These are phyloP conservation scores for Cubamyces lactineus DNA, from an alignment of 768 basidiomycete species.

Conservation along the genomic window DNA sequence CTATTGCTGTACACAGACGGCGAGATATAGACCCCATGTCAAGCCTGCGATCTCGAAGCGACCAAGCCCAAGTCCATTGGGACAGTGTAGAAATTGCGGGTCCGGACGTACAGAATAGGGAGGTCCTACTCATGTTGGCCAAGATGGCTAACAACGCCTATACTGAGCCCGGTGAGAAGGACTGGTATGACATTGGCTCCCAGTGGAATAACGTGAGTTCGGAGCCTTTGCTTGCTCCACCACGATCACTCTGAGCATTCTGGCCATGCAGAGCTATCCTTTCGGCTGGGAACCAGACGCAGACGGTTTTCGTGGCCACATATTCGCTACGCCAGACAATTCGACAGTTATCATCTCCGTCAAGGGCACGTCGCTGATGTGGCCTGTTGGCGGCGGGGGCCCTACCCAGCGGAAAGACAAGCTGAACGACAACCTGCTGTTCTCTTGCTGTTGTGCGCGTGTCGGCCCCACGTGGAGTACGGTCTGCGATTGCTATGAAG, in stretches of 20 bases:
- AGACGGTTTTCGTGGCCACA: slow-evolving; percentile 91
- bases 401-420: slow-evolving; percentile 90
- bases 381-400: slow-evolving; percentile 72
- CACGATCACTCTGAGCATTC: too few species aligned
- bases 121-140: slow-evolving; percentile 75
- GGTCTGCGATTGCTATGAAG: slow-evolving; percentile 86
- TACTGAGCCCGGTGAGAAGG: slow-evolving; percentile 45
- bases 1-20: slow-evolving; percentile 49
- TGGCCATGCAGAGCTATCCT: slow-evolving; percentile 54
- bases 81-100: slow-evolving; percentile 60
- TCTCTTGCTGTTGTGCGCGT: slow-evolving; percentile 94
- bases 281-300: slow-evolving; percentile 90
- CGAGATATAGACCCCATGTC: slow-evolving; percentile 43
- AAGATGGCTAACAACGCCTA: slow-evolving; percentile 94
- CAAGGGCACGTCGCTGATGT: slow-evolving; percentile 88
- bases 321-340: slow-evolving; percentile 85
- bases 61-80: slow-evolving; percentile 56
- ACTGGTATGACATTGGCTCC: slow-evolving; percentile 73
- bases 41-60: slow-evolving; percentile 40
- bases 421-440: slow-evolving; percentile 92
- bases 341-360: slow-evolving; percentile 85
- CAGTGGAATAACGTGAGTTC: slow-evolving; percentile 55
- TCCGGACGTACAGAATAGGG: slow-evolving; percentile 74
- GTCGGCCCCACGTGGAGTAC: slow-evolving; percentile 95
- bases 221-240: neutral